Base-by-base conservation (phyloP, 495 filamentous ascomycete species). In the Aspergillus funiculosus region DNA sequence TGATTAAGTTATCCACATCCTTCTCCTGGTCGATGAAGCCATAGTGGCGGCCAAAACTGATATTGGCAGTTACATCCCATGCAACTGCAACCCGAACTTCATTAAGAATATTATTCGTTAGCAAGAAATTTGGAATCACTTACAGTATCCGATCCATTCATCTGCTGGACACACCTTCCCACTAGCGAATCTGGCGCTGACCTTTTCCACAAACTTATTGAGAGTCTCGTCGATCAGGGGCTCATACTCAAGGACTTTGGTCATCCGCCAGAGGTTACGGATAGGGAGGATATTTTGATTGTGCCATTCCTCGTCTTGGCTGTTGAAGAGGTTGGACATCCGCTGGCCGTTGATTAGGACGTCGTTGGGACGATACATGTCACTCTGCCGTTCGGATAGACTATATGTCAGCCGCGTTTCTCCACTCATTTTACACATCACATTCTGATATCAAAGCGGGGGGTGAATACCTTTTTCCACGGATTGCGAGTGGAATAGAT, bases 11-110 rank as follows among this genome's bases (percentile, higher is more conserved):
- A 22, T 60, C 35, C 17, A 46, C 43, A 18, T 46, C 43, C 17
- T 46, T 46, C 19, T 46, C 43, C 35, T 46, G 43, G 34, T 46
- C 43, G 26, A 46, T 46, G 19, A 46, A 46, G 35, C 43, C 43
- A 17, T 46, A 46, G 31, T 46, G 43, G 17, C 43, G 34, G 6
- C 56, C 60, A 43, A 67, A 67, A 21, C 64, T 68, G 22, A 59
- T 47, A 31, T 65, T 53, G 25, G 62, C 56, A 45, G 68, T 63
- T 2, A 48, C 52, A 43, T 68, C 66, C 58, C 61, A 70, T 13
- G 66, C 65, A 46, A 64, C 64, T 68, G 35, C 17, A 11, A 4
- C 14, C 24, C 21, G 8, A 13, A 24, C 17, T 2, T 34, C 21
- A 45, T 34, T 19, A 29, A 11, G 10, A 32, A 10, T 21, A 2